Evolutionary conservation across 345 rosid genomes (phyloP).

Genomic region (Limnanthes douglasii): DNA sequence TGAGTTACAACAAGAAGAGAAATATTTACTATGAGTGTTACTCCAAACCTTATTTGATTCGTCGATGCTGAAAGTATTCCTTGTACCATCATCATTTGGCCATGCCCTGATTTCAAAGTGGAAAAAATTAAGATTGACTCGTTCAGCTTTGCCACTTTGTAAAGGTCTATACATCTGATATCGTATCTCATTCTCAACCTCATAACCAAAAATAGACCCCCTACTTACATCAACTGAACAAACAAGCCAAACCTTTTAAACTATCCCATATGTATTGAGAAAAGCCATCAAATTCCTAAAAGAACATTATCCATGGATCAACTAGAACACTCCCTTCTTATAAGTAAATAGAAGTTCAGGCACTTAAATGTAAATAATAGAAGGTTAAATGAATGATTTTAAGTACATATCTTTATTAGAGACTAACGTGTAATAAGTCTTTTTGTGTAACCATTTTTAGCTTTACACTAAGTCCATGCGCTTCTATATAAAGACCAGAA

Average conservation of each 20-base stretch:
- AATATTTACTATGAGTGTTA: conserved; percentile 65
- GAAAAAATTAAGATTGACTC: conserved; percentile 90
- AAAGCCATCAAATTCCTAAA: conserved; percentile 97
- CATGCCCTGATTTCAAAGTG: conserved; percentile 95
- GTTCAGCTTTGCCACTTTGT: conserved; percentile 69
- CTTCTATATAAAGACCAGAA: too few relatives aligned
- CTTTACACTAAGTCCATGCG: too few relatives aligned
- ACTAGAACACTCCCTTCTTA: conserved; percentile 97
- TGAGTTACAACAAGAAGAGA: conserved; percentile 94
- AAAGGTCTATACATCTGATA: conserved; percentile 70
- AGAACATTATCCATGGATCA: conserved; percentile 89
- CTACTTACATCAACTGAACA: conserved; percentile 38
- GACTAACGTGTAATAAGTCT: too few relatives aligned
- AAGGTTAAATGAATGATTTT: too few relatives aligned
- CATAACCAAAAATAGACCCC: conserved; percentile 20
- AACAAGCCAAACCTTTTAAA: conserved; percentile 93
- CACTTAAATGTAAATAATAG: too few relatives aligned
- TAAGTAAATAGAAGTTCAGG: too few relatives aligned
- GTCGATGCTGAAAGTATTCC: conserved; percentile 78
- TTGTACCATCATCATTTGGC: conserved; percentile 93
- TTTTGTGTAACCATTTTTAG: too few relatives aligned
- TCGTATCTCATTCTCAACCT: conserved; percentile 29
- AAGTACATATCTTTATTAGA: too few relatives aligned
- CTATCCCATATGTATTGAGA: conserved; percentile 82
- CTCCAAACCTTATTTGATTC: conserved; percentile 60